A percentile compares a stretch with the other conserved stretches of the same genome.
Conservation (phyloP, 257 asterid species). For the Solanum rostratum region DNA sequence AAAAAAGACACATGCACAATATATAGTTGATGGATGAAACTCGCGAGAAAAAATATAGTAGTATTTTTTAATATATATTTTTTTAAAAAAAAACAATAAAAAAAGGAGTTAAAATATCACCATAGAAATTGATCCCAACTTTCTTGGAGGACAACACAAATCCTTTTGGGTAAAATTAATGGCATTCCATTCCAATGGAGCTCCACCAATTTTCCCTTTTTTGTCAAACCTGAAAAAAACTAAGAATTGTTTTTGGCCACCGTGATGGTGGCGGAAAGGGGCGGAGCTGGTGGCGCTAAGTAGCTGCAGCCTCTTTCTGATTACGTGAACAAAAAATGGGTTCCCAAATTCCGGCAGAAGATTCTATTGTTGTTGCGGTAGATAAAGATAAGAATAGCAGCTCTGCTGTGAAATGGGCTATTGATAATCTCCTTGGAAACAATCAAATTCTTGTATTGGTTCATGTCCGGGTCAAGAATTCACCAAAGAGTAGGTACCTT, state of each 20-base stretch:
- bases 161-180: neutral
- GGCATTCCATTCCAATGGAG: neutral
- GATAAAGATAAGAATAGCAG: slow-evolving; percentile 48
- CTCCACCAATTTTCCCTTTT: neutral
- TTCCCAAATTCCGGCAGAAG: neutral
- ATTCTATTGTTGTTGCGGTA: slow-evolving; percentile 42
- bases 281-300: neutral
- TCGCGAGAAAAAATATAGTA: no score
- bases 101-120: neutral
- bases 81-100: no score
- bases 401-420: slow-evolving; percentile 51
- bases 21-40: no score
- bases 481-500: slow-evolving; percentile 41
- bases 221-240: neutral
- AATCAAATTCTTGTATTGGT: slow-evolving; percentile 27
- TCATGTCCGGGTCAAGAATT: slow-evolving; percentile 34
- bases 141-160: neutral
- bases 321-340: neutral
- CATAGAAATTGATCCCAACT: neutral
- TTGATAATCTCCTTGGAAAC: slow-evolving; percentile 34
- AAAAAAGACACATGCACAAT: no score
- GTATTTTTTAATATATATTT: no score
- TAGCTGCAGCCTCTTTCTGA: neutral
- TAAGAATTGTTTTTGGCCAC: neutral
- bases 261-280: slow-evolving; percentile 1